phyloP scores from a whole-genome alignment of 108 stramenopile genomes.

The Schizochytrium sp. region DNA sequence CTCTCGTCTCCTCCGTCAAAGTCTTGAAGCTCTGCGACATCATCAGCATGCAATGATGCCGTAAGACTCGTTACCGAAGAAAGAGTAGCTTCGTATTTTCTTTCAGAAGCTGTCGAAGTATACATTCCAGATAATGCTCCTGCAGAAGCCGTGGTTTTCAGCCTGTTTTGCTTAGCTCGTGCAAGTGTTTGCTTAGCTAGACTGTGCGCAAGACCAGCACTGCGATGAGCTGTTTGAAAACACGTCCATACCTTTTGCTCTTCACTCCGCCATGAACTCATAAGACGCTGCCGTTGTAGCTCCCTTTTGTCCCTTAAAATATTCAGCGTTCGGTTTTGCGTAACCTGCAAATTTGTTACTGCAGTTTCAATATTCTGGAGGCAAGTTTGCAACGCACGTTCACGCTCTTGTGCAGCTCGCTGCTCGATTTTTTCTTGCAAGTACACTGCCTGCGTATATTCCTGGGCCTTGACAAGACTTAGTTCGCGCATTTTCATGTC shows the following conservation, averaged over 20 bases:
- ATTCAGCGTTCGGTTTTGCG: not conserved
- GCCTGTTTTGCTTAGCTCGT: not conserved
- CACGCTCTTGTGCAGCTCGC: not conserved
- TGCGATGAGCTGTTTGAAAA: conserved; percentile 27
- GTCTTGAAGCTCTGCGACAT: no score
- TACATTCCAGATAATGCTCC: not conserved
- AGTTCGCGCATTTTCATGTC: not conserved
- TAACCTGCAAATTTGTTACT: not conserved
- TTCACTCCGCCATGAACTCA: not conserved
- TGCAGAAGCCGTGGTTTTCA: not conserved
- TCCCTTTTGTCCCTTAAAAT: not conserved
- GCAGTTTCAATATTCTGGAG: conserved; percentile 1
- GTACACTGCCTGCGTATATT: not conserved
- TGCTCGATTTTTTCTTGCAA: conserved; percentile 19
- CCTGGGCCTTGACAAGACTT: conserved; percentile 44
- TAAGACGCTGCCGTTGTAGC: not conserved
- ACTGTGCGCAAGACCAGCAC: conserved; percentile 33
- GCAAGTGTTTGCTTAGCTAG: not conserved
- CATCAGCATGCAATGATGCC: not conserved
- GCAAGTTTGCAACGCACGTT: not conserved
- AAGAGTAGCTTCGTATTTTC: not conserved
- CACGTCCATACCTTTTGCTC: not conserved
- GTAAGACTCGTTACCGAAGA: not conserved
- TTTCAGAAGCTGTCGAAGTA: not conserved
- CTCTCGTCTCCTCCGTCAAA: no score